Conservation (phyloP, 305 asterid species). For the Fraxinus sp. region DNA sequence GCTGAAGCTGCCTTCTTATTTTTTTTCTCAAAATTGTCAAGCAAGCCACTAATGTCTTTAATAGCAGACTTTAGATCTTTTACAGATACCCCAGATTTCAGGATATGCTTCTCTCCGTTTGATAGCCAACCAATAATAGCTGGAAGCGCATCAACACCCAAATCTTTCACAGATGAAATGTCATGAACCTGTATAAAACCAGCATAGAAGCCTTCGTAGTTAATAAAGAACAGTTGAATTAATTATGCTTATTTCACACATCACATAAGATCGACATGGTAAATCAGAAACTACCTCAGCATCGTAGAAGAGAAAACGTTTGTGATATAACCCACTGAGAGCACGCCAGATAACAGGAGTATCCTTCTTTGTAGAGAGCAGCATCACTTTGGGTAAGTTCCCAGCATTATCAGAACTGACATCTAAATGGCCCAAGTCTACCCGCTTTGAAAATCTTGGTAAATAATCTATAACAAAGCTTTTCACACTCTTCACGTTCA, state of each 20-base stretch:
- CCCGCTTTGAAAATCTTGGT: constrained; percentile 78
- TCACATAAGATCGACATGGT: not conserved
- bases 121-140: constrained; percentile 85
- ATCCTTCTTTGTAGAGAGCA: constrained; percentile 76
- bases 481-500: constrained; percentile 60
- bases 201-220: not conserved
- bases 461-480: constrained; percentile 64
- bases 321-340: constrained; percentile 75
- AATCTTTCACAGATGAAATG: constrained; percentile 44
- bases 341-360: constrained; percentile 93
- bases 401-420: constrained; percentile 41
- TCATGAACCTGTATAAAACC: constrained; percentile 55
- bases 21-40: constrained; percentile 65
- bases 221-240: not conserved
- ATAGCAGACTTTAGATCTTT: constrained; percentile 72
- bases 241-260: not conserved
- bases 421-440: constrained; percentile 49
- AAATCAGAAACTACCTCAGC: constrained; percentile 58
- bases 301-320: constrained; percentile 63
- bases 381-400: constrained; percentile 69
- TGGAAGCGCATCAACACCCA: constrained; percentile 82
- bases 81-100: constrained; percentile 68
- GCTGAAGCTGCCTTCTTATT: constrained; percentile 58
- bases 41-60: constrained; percentile 65
- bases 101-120: constrained; percentile 67